Conservation (phyloP, 495 filamentous ascomycete species). For the Neurospora sp. region DNA sequence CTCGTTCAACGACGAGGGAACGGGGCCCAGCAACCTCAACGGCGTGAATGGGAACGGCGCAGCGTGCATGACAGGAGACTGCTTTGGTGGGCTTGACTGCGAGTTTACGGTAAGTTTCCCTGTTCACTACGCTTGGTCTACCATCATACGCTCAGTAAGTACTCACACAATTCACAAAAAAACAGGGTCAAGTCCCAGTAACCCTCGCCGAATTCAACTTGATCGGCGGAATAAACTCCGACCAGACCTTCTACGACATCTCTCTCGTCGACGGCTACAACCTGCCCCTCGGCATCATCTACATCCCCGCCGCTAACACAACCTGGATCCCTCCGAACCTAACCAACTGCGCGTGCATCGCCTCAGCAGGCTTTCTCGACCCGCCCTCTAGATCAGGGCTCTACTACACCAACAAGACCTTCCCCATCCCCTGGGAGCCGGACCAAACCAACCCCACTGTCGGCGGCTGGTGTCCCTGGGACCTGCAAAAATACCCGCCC, state of each 20-base stretch:
- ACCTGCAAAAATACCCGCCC: constrained; percentile 54
- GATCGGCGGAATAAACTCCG: constrained; percentile 41
- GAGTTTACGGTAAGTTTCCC: constrained; percentile 43
- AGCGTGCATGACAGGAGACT: constrained; percentile 68
- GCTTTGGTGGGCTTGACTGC: constrained; percentile 55
- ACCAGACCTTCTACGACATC: constrained; percentile 71
- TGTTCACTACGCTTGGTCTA: not conserved
- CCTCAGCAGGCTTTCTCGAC: constrained; percentile 45
- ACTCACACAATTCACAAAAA: not conserved
- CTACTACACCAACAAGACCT: constrained; percentile 43
- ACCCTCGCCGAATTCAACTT: constrained; percentile 72
- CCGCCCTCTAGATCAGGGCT: constrained; percentile 27
- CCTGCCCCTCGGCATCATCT: constrained; percentile 58
- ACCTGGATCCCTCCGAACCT: constrained; percentile 57
- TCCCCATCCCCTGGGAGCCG: constrained; percentile 53
- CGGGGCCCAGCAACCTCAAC: constrained; percentile 35
- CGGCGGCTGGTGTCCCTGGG: constrained; percentile 67
- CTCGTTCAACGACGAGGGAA: constrained; percentile 52
- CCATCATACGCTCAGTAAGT: not conserved
- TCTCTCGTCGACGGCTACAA: constrained; percentile 82
- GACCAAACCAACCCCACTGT: constrained; percentile 38
- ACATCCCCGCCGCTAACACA: constrained; percentile 43
- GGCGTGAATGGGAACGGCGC: constrained; percentile 44
- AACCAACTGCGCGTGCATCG: constrained; percentile 65
- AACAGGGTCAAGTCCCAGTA: constrained; percentile 51